phyloP scores from a whole-genome alignment of 257 asterid species.

The Leptodermis oblonga region DNA sequence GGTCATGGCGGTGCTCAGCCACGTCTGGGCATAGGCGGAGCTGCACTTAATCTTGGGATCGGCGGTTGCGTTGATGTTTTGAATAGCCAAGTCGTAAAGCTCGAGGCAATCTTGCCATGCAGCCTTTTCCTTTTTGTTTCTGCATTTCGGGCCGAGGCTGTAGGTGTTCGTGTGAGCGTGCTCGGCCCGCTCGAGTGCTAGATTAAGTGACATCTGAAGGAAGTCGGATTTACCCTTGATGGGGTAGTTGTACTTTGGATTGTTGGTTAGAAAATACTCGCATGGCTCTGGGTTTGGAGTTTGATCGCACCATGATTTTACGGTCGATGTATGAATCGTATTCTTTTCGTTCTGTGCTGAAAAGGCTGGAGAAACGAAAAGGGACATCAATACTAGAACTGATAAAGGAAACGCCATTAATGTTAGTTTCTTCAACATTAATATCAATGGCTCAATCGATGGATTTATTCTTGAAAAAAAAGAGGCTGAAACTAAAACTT shows the following conservation, averaged over 20 bases:
- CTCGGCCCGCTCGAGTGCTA: slow-evolving; percentile 64
- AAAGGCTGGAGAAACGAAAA: slow-evolving; percentile 28
- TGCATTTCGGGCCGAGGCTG: slow-evolving; percentile 57
- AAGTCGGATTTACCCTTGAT: slow-evolving; percentile 54
- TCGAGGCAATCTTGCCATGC: slow-evolving; percentile 88
- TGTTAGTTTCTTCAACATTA: not conserved
- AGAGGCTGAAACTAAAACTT: not conserved
- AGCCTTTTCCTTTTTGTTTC: slow-evolving; percentile 45
- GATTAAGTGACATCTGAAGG: slow-evolving; percentile 38
- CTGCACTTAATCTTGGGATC: slow-evolving; percentile 43
- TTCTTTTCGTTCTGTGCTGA: slow-evolving; percentile 14
- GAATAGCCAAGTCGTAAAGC: slow-evolving; percentile 47
- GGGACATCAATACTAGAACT: not conserved
- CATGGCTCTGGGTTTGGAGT: slow-evolving; percentile 81
- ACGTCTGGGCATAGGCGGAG: slow-evolving; percentile 20
- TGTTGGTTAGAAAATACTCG: slow-evolving; percentile 45
- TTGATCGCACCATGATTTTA: slow-evolving; percentile 64
- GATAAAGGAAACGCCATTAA: not conserved
- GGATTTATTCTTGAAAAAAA: not conserved
- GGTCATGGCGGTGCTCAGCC: slow-evolving; percentile 17
- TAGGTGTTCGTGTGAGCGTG: slow-evolving; percentile 31
- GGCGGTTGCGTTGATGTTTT: slow-evolving; percentile 39
- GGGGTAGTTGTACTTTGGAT: slow-evolving; percentile 38
- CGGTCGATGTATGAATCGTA: not conserved
- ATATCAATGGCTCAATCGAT: not conserved